These are phyloP conservation scores for Diaporthe ampelina DNA, from an alignment of 2,329 filamentous ascomycete genomes.

Conservation along the genomic window DNA sequence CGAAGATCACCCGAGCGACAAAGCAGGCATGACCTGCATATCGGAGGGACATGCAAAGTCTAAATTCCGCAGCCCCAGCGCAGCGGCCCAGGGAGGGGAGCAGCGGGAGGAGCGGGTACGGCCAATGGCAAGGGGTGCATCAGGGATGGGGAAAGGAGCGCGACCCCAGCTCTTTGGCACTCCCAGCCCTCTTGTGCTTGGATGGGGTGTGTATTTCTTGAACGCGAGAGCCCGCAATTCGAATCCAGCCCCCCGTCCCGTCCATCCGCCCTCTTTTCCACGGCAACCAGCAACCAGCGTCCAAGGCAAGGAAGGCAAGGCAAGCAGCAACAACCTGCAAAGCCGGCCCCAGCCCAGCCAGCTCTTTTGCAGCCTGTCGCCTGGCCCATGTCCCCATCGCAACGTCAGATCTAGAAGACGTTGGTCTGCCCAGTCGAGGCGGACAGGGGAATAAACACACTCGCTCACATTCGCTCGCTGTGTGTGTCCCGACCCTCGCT, in stretches of 20 bases:
- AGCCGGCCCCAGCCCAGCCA: slow-evolving; percentile 28
- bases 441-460: neutral
- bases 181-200: slow-evolving; percentile 30
- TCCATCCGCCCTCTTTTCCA: slow-evolving; percentile 32
- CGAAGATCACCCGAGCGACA: slow-evolving; percentile 34
- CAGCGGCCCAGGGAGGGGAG: neutral
- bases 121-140: slow-evolving; percentile 5
- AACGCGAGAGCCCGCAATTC: slow-evolving; percentile 27
- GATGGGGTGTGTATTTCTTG: slow-evolving; percentile 12
- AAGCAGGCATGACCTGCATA: slow-evolving; percentile 36
- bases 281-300: slow-evolving; percentile 32
- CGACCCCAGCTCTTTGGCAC: slow-evolving; percentile 12
- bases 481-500: slow-evolving; percentile 19
- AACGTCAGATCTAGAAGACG: slow-evolving; percentile 36
- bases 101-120: neutral
- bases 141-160: slow-evolving; percentile 23
- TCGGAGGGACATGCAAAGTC: slow-evolving; percentile 22
- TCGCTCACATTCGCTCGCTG: neutral
- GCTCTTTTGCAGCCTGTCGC: neutral
- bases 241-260: slow-evolving; percentile 4
- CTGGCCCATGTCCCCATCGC: slow-evolving; percentile 27
- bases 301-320: neutral
- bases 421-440: slow-evolving; percentile 10
- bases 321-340: slow-evolving; percentile 11
- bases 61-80: slow-evolving; percentile 20